phyloP scores from a whole-genome alignment of 1,284 basidiomycete species.

The Malassezia arunalokei region DNA sequence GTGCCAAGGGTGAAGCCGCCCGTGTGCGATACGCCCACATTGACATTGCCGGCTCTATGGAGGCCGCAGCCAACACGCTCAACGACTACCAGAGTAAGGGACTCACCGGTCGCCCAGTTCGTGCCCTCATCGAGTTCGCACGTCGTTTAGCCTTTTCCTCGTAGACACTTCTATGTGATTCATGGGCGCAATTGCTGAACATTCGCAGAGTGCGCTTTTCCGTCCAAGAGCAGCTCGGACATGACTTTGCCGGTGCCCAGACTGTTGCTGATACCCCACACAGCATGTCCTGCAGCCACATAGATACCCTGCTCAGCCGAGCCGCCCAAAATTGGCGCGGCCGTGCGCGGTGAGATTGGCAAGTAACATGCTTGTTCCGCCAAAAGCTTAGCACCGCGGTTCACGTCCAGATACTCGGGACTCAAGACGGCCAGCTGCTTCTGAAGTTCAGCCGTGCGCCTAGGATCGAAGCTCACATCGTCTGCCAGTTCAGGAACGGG shows the following conservation, averaged over 20 bases:
- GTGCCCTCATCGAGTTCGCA: constrained; percentile 51
- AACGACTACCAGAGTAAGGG: constrained; percentile 63
- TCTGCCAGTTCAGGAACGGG: constrained; percentile 44
- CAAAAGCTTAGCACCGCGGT: constrained; percentile 42
- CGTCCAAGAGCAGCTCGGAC: constrained; percentile 51
- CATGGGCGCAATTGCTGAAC: constrained; percentile 48
- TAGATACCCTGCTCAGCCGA: constrained; percentile 49
- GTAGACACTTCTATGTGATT: background rate
- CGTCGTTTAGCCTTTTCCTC: constrained; percentile 31
- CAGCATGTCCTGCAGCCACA: constrained; percentile 49
- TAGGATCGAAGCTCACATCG: constrained; percentile 31
- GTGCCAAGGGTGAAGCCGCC: constrained; percentile 20
- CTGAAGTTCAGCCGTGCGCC: constrained; percentile 48
- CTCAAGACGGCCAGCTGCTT: constrained; percentile 49
- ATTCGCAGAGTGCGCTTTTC: constrained; percentile 50
- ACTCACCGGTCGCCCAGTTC: constrained; percentile 67
- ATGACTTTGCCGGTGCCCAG: constrained; percentile 52
- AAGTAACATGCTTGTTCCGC: constrained; percentile 53
- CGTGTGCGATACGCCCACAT: constrained; percentile 34
- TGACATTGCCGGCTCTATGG: constrained; percentile 72
- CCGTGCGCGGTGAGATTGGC: constrained; percentile 50
- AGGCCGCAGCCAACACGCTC: constrained; percentile 37
- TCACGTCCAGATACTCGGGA: constrained; percentile 47
- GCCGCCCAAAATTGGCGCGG: constrained; percentile 50
- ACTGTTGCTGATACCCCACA: constrained; percentile 49